Conservation (phyloP, 1,284 basidiomycete genomes). For the Chalciporus sp. region DNA sequence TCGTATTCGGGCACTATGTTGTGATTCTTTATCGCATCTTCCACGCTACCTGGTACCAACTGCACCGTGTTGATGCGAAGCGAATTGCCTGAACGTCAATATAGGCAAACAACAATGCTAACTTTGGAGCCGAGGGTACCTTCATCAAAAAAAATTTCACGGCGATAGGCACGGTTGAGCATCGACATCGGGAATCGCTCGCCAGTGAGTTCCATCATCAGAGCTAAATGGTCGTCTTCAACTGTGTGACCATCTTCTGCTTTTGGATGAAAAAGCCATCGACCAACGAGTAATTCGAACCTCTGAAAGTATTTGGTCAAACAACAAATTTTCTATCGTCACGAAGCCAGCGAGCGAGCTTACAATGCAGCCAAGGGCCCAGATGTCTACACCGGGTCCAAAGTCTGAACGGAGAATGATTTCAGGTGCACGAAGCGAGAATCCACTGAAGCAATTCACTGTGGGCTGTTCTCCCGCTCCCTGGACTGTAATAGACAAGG, state of each 20-base stretch:
- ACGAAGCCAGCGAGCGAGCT: not conserved
- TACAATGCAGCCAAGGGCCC: not conserved
- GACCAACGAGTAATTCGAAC: not conserved
- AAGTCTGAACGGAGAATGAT: not conserved
- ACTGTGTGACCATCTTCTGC: not conserved
- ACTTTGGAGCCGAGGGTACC: not conserved
- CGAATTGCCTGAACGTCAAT: not conserved
- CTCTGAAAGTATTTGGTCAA: slow-evolving; percentile 1
- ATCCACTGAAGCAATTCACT: not conserved
- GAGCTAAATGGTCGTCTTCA: slow-evolving; percentile 2
- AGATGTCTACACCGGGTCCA: too few species aligned
- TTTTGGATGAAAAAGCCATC: slow-evolving; percentile 3
- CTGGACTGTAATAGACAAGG: not conserved
- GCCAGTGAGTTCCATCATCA: not conserved
- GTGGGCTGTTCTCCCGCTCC: not conserved
- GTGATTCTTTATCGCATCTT: not conserved
- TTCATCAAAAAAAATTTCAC: not conserved
- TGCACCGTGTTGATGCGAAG: not conserved
- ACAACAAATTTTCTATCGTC: too few species aligned
- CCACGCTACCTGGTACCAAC: not conserved
- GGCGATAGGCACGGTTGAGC: not conserved
- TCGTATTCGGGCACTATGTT: not conserved
- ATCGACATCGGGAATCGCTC: not conserved
- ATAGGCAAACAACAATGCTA: not conserved
- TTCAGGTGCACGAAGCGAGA: slow-evolving; percentile 1